phyloP scores from a whole-genome alignment of 495 filamentous ascomycete genomes.

The Aspergillus saccharolyticus region DNA sequence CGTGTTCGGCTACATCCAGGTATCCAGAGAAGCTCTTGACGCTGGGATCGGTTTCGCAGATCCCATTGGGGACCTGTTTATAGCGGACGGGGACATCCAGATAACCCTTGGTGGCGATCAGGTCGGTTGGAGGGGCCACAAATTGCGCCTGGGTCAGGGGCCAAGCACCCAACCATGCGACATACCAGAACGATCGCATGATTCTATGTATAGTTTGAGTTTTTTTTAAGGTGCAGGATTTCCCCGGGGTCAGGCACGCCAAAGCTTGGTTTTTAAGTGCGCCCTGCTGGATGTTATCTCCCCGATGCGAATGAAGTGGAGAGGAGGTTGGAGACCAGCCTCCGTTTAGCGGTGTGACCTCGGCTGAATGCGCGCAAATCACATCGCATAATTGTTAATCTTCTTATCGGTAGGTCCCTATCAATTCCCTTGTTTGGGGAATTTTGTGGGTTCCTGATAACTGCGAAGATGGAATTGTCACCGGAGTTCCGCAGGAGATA shows the following conservation, averaged over 20 bases:
- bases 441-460: background rate
- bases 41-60: constrained; percentile 59
- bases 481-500: background rate
- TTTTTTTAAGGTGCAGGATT: no score
- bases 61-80: constrained; percentile 57
- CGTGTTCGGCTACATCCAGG: constrained; percentile 54
- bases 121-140: constrained; percentile 50
- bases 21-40: constrained; percentile 66
- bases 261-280: background rate
- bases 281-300: no score
- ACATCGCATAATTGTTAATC: background rate
- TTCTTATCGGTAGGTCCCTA: background rate
- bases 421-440: background rate
- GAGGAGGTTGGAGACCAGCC: background rate
- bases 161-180: constrained; percentile 11
- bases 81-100: constrained; percentile 52
- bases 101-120: constrained; percentile 48
- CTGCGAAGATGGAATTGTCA: background rate
- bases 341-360: background rate
- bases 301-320: background rate
- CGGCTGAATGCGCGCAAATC: background rate
- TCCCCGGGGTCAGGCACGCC: no score
- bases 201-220: background rate
- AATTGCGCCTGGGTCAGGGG: constrained; percentile 43
- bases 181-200: constrained; percentile 8